Evolutionary conservation across 441 rosid genomes (phyloP).

Genomic region (Mallotus repandus): DNA sequence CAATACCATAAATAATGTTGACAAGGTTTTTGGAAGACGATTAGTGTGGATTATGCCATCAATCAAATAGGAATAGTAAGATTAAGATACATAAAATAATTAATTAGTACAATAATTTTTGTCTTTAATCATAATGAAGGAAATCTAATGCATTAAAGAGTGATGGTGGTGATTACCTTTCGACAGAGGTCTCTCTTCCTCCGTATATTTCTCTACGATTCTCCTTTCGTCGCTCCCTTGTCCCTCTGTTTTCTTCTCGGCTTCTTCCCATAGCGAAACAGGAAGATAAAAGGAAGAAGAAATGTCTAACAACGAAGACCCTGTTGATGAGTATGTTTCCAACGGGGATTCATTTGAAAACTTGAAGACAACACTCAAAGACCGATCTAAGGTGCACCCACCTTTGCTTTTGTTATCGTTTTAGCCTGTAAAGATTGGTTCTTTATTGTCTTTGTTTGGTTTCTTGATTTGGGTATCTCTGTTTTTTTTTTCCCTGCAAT

Average conservation of each 20-base stretch:
- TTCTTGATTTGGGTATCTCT: not conserved
- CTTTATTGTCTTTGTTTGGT: constrained; percentile 6
- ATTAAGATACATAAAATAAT: no score
- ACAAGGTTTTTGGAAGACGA: no score
- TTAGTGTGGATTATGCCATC: no score
- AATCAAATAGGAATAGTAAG: no score
- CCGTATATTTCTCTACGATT: not conserved
- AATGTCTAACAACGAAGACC: constrained; percentile 53
- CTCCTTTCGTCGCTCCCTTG: not conserved
- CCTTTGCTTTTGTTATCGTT: not conserved
- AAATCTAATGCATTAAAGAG: no score
- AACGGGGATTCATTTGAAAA: constrained; percentile 41
- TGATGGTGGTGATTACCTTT: not conserved
- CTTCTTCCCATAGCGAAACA: not conserved
- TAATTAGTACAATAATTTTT: no score
- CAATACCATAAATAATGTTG: no score
- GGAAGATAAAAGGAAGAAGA: not conserved
- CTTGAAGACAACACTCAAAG: constrained; percentile 51
- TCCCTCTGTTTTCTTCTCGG: not conserved
- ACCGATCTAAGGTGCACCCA: constrained; percentile 63
- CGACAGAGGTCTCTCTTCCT: constrained; percentile 3
- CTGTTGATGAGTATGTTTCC: constrained; percentile 36
- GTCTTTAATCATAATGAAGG: no score
- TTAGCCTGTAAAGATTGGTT: constrained; percentile 1
- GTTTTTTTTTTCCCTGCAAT: not conserved